These are phyloP conservation scores for Trichoderma virens DNA, from an alignment of 495 filamentous ascomycete genomes.

Conservation along the genomic window DNA sequence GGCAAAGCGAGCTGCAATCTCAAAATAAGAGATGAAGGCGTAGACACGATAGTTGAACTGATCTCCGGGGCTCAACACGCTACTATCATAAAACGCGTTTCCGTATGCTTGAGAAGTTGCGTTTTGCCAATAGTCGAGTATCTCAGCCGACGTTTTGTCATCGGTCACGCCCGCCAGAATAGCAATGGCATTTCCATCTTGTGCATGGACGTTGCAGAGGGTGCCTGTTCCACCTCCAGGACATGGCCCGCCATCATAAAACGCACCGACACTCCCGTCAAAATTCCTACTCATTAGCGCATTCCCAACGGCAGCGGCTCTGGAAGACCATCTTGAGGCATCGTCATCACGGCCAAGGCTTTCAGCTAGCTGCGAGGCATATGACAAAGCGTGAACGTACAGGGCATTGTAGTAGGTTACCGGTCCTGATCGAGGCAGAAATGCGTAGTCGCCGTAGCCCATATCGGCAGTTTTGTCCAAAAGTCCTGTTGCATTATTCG, in stretches of 20 bases:
- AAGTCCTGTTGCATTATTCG: slow-evolving; percentile 24
- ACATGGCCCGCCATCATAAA: slow-evolving; percentile 25
- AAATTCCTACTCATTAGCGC: slow-evolving; percentile 27
- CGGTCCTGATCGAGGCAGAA: slow-evolving; percentile 34
- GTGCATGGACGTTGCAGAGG: slow-evolving; percentile 30
- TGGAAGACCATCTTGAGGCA: slow-evolving; percentile 27
- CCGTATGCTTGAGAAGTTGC: slow-evolving; percentile 29
- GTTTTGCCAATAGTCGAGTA: slow-evolving; percentile 27
- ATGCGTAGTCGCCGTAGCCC: slow-evolving; percentile 42
- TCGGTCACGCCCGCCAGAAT: slow-evolving; percentile 32
- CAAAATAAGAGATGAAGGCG: slow-evolving; percentile 44
- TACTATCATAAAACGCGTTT: slow-evolving; percentile 41
- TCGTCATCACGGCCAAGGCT: slow-evolving; percentile 22
- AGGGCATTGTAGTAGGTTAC: slow-evolving; percentile 43
- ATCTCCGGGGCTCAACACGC: slow-evolving; percentile 19
- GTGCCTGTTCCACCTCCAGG: slow-evolving; percentile 7
- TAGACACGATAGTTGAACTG: slow-evolving; percentile 38
- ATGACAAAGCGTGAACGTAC: slow-evolving; percentile 35
- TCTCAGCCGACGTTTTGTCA: slow-evolving; percentile 19
- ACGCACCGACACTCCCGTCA: slow-evolving; percentile 30
- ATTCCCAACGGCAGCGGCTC: slow-evolving; percentile 24
- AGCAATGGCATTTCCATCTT: slow-evolving; percentile 39
- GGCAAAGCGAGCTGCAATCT: slow-evolving; percentile 35
- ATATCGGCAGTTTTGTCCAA: slow-evolving; percentile 25
- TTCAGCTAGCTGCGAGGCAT: slow-evolving; percentile 32